Conservation (phyloP, 176 grass and related monocot genomes). For the Otatea glauca region DNA sequence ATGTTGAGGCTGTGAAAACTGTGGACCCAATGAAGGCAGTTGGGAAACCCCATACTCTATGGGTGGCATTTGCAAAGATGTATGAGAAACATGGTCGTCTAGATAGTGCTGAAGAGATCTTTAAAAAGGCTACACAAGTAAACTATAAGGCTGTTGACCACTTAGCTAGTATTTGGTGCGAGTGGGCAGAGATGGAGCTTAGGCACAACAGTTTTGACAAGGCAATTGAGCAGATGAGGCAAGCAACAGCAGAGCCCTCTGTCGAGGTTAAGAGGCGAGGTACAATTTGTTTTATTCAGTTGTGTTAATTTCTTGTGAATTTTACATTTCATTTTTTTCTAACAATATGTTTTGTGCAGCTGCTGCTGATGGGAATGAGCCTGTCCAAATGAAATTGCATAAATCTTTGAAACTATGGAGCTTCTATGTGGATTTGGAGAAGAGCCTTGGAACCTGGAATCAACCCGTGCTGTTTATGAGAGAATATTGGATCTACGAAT, state of each 20-base stretch:
- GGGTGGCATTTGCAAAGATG: constrained; percentile 82
- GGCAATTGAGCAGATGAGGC: constrained; percentile 79
- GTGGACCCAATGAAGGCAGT: constrained; percentile 88
- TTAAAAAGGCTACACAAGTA: constrained; percentile 72
- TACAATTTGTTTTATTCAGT: constrained; percentile 36
- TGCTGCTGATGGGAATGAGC: constrained; percentile 76
- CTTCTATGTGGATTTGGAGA: constrained; percentile 85
- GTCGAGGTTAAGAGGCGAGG: constrained; percentile 86
- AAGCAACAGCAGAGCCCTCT: constrained; percentile 77
- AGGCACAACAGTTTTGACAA: constrained; percentile 68
- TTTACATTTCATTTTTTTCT: constrained; percentile 29
- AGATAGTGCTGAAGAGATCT: constrained; percentile 80
- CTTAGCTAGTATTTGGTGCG: constrained; percentile 82
- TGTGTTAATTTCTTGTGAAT: constrained; percentile 24
- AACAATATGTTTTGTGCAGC: constrained; percentile 52
- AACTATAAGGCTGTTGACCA: constrained; percentile 77
- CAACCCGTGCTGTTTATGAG: constrained; percentile 78
- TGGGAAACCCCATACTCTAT: constrained; percentile 84
- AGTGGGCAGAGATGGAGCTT: constrained; percentile 87
- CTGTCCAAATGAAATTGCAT: constrained; percentile 79
- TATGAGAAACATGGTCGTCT: constrained; percentile 81
- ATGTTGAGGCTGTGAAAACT: constrained; percentile 87
- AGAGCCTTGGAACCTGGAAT: constrained; percentile 79
- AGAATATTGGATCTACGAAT: constrained; percentile 85
- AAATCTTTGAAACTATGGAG: constrained; percentile 92